These are phyloP conservation scores for Adansonia rubrostipa DNA, from an alignment of 441 rosid genomes.

Conservation along the genomic window DNA sequence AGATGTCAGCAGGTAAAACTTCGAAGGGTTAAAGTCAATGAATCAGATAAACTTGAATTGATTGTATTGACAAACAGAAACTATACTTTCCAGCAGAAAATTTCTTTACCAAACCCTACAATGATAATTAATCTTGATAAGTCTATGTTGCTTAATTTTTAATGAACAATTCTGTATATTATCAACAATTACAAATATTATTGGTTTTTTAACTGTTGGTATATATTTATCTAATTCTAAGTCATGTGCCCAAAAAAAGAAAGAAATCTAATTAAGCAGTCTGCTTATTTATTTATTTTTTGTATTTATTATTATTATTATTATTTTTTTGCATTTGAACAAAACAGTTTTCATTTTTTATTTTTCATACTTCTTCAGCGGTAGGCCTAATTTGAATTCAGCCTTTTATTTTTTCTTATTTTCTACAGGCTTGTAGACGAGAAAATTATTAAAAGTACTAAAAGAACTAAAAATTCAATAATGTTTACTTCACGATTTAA, in stretches of 20 bases:
- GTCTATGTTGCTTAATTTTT: background rate
- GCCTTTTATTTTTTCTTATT: background rate
- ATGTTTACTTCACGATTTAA: too few relatives aligned
- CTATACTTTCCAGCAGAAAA: background rate
- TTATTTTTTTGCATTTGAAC: background rate
- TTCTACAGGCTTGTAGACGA: background rate
- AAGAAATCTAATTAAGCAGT: background rate
- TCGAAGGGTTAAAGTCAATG: constrained; percentile 2
- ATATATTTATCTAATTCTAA: background rate
- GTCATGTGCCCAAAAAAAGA: background rate
- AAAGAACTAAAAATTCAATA: too few relatives aligned
- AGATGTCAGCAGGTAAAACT: background rate
- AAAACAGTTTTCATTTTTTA: background rate
- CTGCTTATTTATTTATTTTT: too few relatives aligned
- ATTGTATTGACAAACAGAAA: background rate
- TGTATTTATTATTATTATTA: too few relatives aligned
- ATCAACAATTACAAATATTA: too few relatives aligned
- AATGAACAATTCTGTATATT: background rate
- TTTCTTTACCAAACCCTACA: background rate
- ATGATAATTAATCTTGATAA: background rate
- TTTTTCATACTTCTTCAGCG: background rate
- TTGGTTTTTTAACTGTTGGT: background rate
- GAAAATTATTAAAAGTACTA: background rate
- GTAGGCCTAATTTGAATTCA: background rate
- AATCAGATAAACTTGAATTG: background rate